These are phyloP conservation scores for Stachybotrys elegans DNA, from an alignment of 2,329 filamentous ascomycete species.

Conservation along the genomic window DNA sequence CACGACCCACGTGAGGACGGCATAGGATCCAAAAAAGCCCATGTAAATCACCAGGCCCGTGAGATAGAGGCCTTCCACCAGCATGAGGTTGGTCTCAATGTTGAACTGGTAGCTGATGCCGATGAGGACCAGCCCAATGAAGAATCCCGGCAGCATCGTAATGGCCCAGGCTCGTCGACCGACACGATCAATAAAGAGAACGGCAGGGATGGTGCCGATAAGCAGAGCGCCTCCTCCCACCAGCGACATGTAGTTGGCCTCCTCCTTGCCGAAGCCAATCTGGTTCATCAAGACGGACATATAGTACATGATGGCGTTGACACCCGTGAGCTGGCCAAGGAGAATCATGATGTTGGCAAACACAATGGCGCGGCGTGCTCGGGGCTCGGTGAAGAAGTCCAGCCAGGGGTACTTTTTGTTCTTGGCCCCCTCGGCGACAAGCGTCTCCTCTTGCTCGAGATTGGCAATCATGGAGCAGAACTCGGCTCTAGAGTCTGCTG, in stretches of 20 bases:
- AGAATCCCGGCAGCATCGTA: slow-evolving; percentile 66
- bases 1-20: slow-evolving; percentile 60
- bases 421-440: slow-evolving; percentile 42
- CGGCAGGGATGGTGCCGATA: slow-evolving; percentile 62
- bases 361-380: slow-evolving; percentile 59
- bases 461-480: slow-evolving; percentile 68
- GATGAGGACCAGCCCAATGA: slow-evolving; percentile 62
- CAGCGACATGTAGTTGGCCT: slow-evolving; percentile 69
- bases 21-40: slow-evolving; percentile 62
- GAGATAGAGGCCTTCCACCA: slow-evolving; percentile 57
- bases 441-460: slow-evolving; percentile 51
- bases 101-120: slow-evolving; percentile 58
- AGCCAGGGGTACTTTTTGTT: slow-evolving; percentile 62
- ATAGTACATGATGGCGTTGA: slow-evolving; percentile 69
- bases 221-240: slow-evolving; percentile 65
- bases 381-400: slow-evolving; percentile 67
- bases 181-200: slow-evolving; percentile 67
- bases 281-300: slow-evolving; percentile 63
- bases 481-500: slow-evolving; percentile 57
- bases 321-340: slow-evolving; percentile 65
- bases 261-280: slow-evolving; percentile 58
- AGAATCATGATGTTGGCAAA: slow-evolving; percentile 68
- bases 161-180: slow-evolving; percentile 73
- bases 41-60: slow-evolving; percentile 65
- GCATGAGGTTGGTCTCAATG: slow-evolving; percentile 35